phyloP scores from a whole-genome alignment of 768 basidiomycete genomes.

The Lentinula sp. region DNA sequence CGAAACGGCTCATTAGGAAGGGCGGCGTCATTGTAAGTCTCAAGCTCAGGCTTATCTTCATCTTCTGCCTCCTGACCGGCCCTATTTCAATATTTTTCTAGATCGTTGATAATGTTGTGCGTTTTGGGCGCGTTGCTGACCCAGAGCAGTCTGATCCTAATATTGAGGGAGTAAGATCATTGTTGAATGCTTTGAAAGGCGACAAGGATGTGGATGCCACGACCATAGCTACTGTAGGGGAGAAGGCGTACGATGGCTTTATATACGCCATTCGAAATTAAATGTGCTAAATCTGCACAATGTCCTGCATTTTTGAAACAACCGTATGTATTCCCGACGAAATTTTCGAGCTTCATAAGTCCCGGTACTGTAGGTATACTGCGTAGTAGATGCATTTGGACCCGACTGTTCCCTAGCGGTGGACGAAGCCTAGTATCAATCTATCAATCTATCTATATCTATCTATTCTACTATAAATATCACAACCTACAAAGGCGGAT shows the following conservation, averaged over 20 bases:
- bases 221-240: constrained; percentile 42
- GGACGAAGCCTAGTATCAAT: too few relatives aligned
- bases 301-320: background rate
- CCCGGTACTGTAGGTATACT: too few relatives aligned
- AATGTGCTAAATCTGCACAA: background rate
- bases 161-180: constrained; percentile 40
- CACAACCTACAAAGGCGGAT: too few relatives aligned
- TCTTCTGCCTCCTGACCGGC: background rate
- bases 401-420: too few relatives aligned
- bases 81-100: constrained; percentile 11
- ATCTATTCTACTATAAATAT: too few relatives aligned
- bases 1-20: constrained; percentile 51
- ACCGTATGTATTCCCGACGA: background rate
- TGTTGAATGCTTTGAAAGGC: constrained; percentile 39
- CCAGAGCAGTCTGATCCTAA: constrained; percentile 23
- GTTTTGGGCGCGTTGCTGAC: constrained; percentile 40
- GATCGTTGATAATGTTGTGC: constrained; percentile 62
- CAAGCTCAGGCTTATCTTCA: too few relatives aligned
- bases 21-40: constrained; percentile 56
- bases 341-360: background rate
- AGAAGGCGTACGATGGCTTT: constrained; percentile 51
- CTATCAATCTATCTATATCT: too few relatives aligned
- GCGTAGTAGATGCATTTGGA: too few relatives aligned
- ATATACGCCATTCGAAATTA: constrained; percentile 39
- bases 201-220: constrained; percentile 48